Percentiles rank a stretch among this genome's conserved stretches.
Evolutionary conservation across 345 rosid genomes (phyloP).

Genomic region (Gossypium longicalyx): DNA sequence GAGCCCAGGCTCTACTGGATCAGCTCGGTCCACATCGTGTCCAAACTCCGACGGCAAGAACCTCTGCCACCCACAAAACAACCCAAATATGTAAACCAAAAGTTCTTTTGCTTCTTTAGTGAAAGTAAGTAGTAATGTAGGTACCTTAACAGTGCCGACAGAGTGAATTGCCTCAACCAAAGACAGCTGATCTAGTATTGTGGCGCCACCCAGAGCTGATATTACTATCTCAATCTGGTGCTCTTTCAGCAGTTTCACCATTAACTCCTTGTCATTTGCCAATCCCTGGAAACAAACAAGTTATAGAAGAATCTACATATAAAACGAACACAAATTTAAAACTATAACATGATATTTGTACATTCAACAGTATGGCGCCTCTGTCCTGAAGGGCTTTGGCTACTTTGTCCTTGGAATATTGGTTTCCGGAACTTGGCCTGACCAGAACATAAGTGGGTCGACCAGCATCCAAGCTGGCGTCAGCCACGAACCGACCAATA

Average conservation of each 20-base stretch:
- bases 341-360: background rate
- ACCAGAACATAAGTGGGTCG: constrained; percentile 50
- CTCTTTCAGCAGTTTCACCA: constrained; percentile 48
- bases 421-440: constrained; percentile 20
- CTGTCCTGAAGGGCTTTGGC: constrained; percentile 36
- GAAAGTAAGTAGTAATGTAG: background rate
- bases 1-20: constrained; percentile 65
- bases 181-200: constrained; percentile 36
- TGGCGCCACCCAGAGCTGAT: constrained; percentile 43
- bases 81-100: background rate
- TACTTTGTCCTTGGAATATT: constrained; percentile 24
- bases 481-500: constrained; percentile 52
- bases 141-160: constrained; percentile 57
- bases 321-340: background rate
- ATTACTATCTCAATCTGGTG: constrained; percentile 55
- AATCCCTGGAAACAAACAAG: constrained; percentile 32
- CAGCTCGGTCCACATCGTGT: constrained; percentile 58
- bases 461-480: constrained; percentile 52
- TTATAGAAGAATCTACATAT: too few species aligned
- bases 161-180: constrained; percentile 49
- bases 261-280: constrained; percentile 29
- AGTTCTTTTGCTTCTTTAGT: background rate
- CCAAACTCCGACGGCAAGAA: constrained; percentile 76
- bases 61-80: constrained; percentile 33
- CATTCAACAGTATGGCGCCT: constrained; percentile 47